Percentiles rank a stretch among this genome's conserved stretches.
These are phyloP conservation scores for Bryoerythrophyllum caledonicum DNA, from an alignment of 225 moss, liverwort and hornwort species.

Conservation along the genomic window DNA sequence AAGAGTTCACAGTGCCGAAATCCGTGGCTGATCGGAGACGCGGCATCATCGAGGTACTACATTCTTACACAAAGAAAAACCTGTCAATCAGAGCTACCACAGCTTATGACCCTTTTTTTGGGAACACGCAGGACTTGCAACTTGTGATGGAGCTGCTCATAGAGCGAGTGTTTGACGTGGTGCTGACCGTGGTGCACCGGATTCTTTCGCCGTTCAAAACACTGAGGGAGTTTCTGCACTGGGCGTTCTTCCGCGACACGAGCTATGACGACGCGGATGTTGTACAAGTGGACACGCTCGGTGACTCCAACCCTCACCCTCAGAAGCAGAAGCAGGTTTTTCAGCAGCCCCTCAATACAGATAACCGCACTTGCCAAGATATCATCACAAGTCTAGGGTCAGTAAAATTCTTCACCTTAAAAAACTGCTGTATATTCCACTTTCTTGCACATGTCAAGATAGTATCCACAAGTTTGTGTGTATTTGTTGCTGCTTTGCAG, in stretches of 20 bases:
- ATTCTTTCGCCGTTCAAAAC: conserved; percentile 77
- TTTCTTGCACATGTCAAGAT: conserved; percentile 72
- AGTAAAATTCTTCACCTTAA: too few relatives aligned
- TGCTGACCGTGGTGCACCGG: conserved; percentile 55
- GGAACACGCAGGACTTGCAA: conserved; percentile 80
- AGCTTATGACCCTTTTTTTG: background rate
- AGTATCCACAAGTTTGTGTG: conserved; percentile 60
- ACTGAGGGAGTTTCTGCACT: conserved; percentile 52
- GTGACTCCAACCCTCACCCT: conserved; percentile 60
- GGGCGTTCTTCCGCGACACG: conserved; percentile 56
- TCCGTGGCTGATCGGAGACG: conserved; percentile 76
- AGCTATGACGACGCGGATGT: conserved; percentile 30
- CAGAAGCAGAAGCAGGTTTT: conserved; percentile 51
- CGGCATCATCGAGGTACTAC: conserved; percentile 81
- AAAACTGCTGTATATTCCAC: too few relatives aligned
- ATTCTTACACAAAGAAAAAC: background rate
- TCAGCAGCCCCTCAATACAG: conserved; percentile 74
- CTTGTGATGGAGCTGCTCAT: conserved; percentile 78
- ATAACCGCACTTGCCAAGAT: conserved; percentile 90
- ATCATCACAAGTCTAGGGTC: conserved; percentile 81
- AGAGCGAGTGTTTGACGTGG: conserved; percentile 74
- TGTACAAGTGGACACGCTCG: conserved; percentile 54
- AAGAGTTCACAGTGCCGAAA: conserved; percentile 61
- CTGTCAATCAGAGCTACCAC: too few relatives aligned
- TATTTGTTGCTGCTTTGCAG: conserved; percentile 33